Percentiles rank a stretch among this genome's conserved stretches.
Evolutionary conservation across 495 filamentous ascomycete species (phyloP).

Genomic region (Hyaloscypha variabilis): DNA sequence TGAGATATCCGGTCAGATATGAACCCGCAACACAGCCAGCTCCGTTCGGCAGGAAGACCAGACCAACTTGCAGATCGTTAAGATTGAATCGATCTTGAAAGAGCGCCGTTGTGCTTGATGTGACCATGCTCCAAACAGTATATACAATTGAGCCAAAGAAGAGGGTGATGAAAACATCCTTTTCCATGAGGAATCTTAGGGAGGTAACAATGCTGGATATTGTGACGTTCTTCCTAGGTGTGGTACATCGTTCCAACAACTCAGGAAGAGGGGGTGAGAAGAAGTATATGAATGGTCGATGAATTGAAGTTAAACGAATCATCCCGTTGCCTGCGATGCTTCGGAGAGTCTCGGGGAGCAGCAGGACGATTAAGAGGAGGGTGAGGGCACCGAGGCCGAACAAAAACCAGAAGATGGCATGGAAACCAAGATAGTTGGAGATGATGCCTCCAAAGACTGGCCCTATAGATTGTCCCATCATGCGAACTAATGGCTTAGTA

Average conservation of each 20-base stretch:
- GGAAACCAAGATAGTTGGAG: conserved; percentile 51
- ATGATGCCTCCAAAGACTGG: conserved; percentile 57
- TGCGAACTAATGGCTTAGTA: conserved; percentile 19
- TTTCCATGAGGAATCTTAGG: conserved; percentile 17
- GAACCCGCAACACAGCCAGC: conserved; percentile 67
- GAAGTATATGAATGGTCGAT: conserved; percentile 21
- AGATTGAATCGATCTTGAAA: conserved; percentile 62
- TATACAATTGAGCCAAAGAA: conserved; percentile 53
- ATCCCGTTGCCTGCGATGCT: conserved; percentile 56
- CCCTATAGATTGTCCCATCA: conserved; percentile 34
- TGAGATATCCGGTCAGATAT: conserved; percentile 60
- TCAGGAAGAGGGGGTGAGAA: conserved; percentile 1
- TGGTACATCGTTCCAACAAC: not conserved
- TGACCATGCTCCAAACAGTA: conserved; percentile 58
- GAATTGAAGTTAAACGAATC: conserved; percentile 22
- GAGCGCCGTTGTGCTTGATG: conserved; percentile 55
- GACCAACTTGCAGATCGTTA: conserved; percentile 62
- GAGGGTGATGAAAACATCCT: conserved; percentile 40
- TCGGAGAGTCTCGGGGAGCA: conserved; percentile 58
- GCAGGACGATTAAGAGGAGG: conserved; percentile 41
- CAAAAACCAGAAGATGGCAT: conserved; percentile 60
- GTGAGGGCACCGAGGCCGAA: conserved; percentile 47
- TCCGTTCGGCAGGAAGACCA: conserved; percentile 62
- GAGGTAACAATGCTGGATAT: conserved; percentile 7
- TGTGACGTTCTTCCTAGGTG: conserved; percentile 16